Percentiles rank a stretch among this genome's conserved stretches.
Conservation (phyloP, 169 alveolate genomes). For the Plasmodium berghei region DNA sequence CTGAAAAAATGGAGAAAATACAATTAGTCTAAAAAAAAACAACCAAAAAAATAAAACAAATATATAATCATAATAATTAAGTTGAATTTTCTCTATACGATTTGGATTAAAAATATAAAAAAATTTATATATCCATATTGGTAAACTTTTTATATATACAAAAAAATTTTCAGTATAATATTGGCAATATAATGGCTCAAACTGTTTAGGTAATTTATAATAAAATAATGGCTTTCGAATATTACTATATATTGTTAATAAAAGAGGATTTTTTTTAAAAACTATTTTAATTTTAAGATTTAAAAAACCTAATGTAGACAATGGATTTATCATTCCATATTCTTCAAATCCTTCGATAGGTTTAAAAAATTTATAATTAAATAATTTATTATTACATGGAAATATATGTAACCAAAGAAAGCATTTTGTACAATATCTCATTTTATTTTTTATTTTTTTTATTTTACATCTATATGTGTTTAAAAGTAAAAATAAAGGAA, state of each 20-base stretch:
- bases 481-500: conserved; percentile 60
- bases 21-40: conserved; percentile 56
- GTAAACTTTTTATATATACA: conserved; percentile 31
- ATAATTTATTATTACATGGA: conserved; percentile 78
- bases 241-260: conserved; percentile 78
- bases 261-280: conserved; percentile 68
- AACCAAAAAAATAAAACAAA: conserved; percentile 57
- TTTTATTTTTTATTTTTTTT: conserved; percentile 40
- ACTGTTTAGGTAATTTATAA: conserved; percentile 80
- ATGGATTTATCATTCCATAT: conserved; percentile 84
- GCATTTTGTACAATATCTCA: conserved; percentile 65
- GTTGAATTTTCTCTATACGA: conserved; percentile 27
- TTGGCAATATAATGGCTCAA: conserved; percentile 81
- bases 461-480: conserved; percentile 63
- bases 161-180: conserved; percentile 61
- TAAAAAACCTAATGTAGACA: conserved; percentile 81
- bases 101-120: conserved; percentile 44
- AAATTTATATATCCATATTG: conserved; percentile 70
- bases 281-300: conserved; percentile 77
- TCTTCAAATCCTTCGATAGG: conserved; percentile 84
- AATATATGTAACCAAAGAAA: conserved; percentile 71
- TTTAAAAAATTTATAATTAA: conserved; percentile 79
- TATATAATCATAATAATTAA: conserved; percentile 54
- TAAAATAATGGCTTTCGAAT: conserved; percentile 71
- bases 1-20: conserved; percentile 39